A percentile compares a stretch with the other conserved stretches of the same genome.
These are phyloP conservation scores for Fraxinus greggii DNA, from an alignment of 305 asterid species.

Conservation along the genomic window DNA sequence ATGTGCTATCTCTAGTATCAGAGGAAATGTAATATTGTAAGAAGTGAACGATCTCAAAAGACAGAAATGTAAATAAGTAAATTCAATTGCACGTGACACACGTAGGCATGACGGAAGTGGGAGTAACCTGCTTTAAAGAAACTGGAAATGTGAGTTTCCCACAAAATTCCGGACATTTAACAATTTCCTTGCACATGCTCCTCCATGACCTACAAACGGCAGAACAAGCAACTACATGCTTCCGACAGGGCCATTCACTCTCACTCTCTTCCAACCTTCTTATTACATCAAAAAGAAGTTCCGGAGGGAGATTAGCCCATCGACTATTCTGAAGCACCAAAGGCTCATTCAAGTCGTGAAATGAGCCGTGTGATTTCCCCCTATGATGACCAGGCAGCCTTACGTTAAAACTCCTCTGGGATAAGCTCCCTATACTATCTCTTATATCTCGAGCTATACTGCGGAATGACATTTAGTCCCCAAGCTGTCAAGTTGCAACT, in stretches of 20 bases:
- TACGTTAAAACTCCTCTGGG: slow-evolving; percentile 28
- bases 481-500: neutral
- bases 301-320: slow-evolving; percentile 39
- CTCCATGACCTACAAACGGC: slow-evolving; percentile 36
- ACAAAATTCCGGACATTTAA: slow-evolving; percentile 28
- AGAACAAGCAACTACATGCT: slow-evolving; percentile 37
- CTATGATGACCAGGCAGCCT: slow-evolving; percentile 30
- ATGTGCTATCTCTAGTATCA: neutral
- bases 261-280: slow-evolving; percentile 36
- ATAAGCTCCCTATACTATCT: slow-evolving; percentile 35
- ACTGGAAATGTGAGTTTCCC: slow-evolving; percentile 36
- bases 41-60: neutral
- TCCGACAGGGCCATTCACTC: slow-evolving; percentile 36
- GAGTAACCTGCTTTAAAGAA: slow-evolving; percentile 28
- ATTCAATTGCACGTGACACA: neutral
- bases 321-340: slow-evolving; percentile 27
- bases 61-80: neutral
- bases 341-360: slow-evolving; percentile 18
- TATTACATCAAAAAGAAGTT: slow-evolving; percentile 33
- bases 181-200: slow-evolving; percentile 34
- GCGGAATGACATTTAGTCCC: slow-evolving; percentile 32
- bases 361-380: slow-evolving; percentile 29
- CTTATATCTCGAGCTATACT: slow-evolving; percentile 37
- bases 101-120: neutral
- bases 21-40: neutral